Base-by-base conservation (phyloP, 208 protist species). In the Trypanosomatidae sp. region DNA sequence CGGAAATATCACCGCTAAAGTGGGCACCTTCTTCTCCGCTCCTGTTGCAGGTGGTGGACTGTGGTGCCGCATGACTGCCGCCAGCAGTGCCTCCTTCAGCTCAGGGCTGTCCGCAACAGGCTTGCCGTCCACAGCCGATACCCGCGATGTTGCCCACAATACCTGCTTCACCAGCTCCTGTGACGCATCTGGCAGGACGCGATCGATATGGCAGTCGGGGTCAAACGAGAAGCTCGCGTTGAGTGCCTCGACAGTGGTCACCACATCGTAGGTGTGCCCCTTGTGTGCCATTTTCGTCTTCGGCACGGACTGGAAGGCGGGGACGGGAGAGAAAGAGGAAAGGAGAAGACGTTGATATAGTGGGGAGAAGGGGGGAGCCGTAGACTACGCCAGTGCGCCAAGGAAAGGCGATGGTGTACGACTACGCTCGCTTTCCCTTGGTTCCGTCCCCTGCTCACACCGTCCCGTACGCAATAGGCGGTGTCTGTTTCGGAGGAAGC, bases 121-220 rank as follows among this genome's bases (percentile, higher is more conserved):
- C 1, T 77, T 58, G 28, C 79, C 81, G 55, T 95, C 79, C 8
- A 95, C 66, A 3, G 80, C 72, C 3, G 84, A 69, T n/a, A 95
- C 79, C 15, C 91, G 81, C 17, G 74, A 83, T 19, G 67, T 73
- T 25, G 50, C 52, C 30, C 47, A 22, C 13, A 25, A 15, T n/a
- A 74, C 66, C 56, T 49, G 67, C 59, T 47, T 75, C 46, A 50
- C 46, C 39, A 95, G 68, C 47, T 86, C 78, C 13, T 43, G 60
- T n/a, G 71, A 69, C 7, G 82, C 66, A 41, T 80, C 78, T 25
- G 52, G 72, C 53, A 87, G 71, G 39, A 88, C 62, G 3, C 68
- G 66, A 9, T 85, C 79, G 30, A 95, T 80, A n/a, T 77, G 80
- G 75, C 91, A 93, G 70, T 93, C 87, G 6, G 91, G 80, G 19